Percentiles rank a stretch among this genome's conserved stretches.
These are phyloP conservation scores for Colletotrichum orbiculare DNA, from an alignment of 2,329 filamentous ascomycete species.

Conservation along the genomic window DNA sequence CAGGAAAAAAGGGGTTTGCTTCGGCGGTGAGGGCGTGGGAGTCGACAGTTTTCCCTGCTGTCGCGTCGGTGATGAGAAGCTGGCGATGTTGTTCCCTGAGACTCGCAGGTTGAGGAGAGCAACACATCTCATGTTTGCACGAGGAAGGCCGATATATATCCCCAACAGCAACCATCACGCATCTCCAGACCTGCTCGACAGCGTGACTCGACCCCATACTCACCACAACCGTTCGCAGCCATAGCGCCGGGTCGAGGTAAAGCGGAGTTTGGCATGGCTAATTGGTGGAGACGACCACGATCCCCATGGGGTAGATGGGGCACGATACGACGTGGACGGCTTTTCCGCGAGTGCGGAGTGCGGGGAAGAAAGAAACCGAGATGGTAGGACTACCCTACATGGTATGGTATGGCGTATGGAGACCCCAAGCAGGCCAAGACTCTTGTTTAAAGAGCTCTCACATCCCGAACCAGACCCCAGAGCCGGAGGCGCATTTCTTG, in stretches of 20 bases:
- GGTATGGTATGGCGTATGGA: too few relatives aligned
- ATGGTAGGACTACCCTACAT: background rate
- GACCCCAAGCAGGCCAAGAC: conserved; percentile 14
- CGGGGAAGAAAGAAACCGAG: conserved; percentile 21
- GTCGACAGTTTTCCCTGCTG: background rate
- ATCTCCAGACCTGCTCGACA: background rate
- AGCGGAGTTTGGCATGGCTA: conserved; percentile 21
- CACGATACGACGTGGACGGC: conserved; percentile 4
- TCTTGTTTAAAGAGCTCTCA: conserved; percentile 6
- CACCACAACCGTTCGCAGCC: conserved; percentile 14
- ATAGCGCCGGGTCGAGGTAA: conserved; percentile 10
- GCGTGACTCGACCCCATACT: background rate
- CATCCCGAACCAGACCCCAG: conserved; percentile 7
- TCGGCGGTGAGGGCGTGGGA: too few relatives aligned
- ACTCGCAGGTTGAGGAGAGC: conserved; percentile 12
- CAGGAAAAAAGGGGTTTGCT: background rate
- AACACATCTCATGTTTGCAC: background rate
- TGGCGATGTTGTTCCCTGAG: background rate
- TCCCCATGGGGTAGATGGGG: conserved; percentile 34
- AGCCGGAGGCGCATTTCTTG: conserved; percentile 8
- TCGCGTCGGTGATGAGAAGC: background rate
- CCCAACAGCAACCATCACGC: background rate
- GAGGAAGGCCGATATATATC: conserved; percentile 20
- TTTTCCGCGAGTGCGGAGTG: conserved; percentile 26
- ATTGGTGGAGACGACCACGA: conserved; percentile 25